Conservation (phyloP, 208 protist species). For the Strigomonas galati region DNA sequence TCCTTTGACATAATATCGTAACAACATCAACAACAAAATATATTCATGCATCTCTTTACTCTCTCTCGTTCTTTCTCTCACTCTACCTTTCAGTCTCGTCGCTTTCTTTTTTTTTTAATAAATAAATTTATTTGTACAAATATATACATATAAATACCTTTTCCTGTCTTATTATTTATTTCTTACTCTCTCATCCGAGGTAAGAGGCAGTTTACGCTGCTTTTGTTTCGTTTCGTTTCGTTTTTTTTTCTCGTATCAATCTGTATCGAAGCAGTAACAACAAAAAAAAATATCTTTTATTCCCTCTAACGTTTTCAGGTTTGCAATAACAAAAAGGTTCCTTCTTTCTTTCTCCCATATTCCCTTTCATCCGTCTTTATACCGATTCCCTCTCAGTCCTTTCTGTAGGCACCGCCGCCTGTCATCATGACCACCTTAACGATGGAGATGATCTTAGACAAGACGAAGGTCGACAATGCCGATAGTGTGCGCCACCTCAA, state of each 20-base stretch:
- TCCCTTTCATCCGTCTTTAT: neutral
- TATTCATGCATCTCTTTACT: slow-evolving; percentile 2
- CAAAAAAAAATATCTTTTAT: slow-evolving; percentile 11
- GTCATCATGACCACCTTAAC: slow-evolving; percentile 41
- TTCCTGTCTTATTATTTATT: no score
- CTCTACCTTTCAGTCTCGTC: slow-evolving; percentile 5
- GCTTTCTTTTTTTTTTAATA: slow-evolving; percentile 1
- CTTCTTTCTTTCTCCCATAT: neutral
- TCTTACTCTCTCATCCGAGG: no score
- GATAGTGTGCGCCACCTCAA: slow-evolving; percentile 88
- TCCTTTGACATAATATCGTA: no score
- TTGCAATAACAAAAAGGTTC: slow-evolving; percentile 3
- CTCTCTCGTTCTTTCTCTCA: slow-evolving; percentile 7
- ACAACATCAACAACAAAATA: no score
- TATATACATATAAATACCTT: no score
- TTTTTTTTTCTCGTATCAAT: slow-evolving; percentile 3
- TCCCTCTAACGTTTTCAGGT: neutral
- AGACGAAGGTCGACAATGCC: slow-evolving; percentile 76
- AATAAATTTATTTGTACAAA: neutral
- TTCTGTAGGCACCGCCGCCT: no score
- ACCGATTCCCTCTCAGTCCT: neutral
- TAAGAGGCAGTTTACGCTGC: no score
- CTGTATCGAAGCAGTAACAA: neutral
- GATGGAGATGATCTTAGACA: slow-evolving; percentile 78
- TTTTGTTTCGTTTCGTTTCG: no score